Percentiles rank a stretch among this genome's conserved stretches.
Conservation (phyloP, 2,329 filamentous ascomycete species). For the Claviceps digitariae region DNA sequence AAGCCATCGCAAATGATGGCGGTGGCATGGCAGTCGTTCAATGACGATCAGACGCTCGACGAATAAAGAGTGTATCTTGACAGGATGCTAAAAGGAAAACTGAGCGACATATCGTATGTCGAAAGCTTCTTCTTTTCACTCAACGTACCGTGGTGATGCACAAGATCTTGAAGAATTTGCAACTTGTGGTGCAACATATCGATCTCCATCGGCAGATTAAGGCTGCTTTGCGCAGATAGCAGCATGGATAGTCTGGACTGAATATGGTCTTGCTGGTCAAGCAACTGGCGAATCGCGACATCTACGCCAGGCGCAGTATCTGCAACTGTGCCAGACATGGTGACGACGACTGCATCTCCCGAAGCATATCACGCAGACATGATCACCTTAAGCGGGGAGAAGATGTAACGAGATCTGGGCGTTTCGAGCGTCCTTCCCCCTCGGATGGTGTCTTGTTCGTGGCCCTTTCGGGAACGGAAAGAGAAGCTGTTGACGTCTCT, state of each 20-base stretch:
- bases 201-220: conserved; percentile 35
- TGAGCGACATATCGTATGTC: not conserved
- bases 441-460: not conserved
- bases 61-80: not conserved
- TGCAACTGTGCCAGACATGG: conserved; percentile 5
- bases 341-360: conserved; percentile 5
- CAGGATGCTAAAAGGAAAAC: not conserved
- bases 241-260: conserved; percentile 35
- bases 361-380: conserved; percentile 3
- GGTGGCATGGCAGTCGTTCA: not conserved
- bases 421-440: not conserved
- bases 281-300: conserved; percentile 23
- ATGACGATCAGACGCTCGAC: not conserved
- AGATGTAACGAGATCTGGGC: not conserved
- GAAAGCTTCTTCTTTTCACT: not conserved
- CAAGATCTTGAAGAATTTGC: conserved; percentile 33
- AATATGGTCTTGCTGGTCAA: conserved; percentile 40
- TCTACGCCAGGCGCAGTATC: conserved; percentile 13
- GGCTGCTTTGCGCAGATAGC: conserved; percentile 32
- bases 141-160: conserved; percentile 33
- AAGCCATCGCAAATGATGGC: not conserved
- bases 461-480: not conserved
- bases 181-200: conserved; percentile 43
- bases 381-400: not conserved
- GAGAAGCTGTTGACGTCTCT: not conserved